Evolutionary conservation across 192 early-diverging fungal genomes (phyloP).

Genomic region (Entomortierella beljakovae): DNA sequence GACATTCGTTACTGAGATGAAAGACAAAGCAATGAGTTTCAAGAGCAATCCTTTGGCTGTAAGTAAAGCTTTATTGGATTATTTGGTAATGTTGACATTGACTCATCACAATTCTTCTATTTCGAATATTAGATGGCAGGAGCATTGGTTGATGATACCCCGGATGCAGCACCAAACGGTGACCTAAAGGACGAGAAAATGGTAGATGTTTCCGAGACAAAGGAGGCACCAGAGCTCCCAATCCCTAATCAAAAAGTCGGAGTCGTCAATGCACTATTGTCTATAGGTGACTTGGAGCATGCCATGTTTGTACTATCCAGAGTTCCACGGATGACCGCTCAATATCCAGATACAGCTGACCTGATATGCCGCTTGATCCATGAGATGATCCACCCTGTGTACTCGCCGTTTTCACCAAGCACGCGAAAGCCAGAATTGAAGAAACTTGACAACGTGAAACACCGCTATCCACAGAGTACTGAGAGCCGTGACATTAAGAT

Average conservation of each 20-base stretch:
- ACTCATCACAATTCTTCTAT: too few relatives aligned
- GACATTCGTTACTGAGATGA: conserved; percentile 57
- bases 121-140: conserved; percentile 55
- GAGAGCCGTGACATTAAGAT: conserved; percentile 11
- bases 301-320: conserved; percentile 65
- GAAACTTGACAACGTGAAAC: not conserved
- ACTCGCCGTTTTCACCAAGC: conserved; percentile 57
- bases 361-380: conserved; percentile 70
- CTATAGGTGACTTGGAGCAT: conserved; percentile 69
- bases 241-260: conserved; percentile 74
- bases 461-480: conserved; percentile 13
- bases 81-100: too few relatives aligned
- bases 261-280: conserved; percentile 67
- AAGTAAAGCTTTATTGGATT: too few relatives aligned
- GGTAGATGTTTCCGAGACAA: not conserved
- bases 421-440: conserved; percentile 25
- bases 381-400: conserved; percentile 67
- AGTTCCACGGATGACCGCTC: conserved; percentile 60
- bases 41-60: conserved; percentile 60
- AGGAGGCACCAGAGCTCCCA: conserved; percentile 13
- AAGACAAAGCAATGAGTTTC: conserved; percentile 51
- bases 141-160: conserved; percentile 24
- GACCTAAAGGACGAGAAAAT: conserved; percentile 5
- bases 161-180: not conserved
- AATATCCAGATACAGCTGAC: conserved; percentile 71